Conservation (phyloP, 2,329 filamentous ascomycete species). For the Myriosclerotinia curreyana region DNA sequence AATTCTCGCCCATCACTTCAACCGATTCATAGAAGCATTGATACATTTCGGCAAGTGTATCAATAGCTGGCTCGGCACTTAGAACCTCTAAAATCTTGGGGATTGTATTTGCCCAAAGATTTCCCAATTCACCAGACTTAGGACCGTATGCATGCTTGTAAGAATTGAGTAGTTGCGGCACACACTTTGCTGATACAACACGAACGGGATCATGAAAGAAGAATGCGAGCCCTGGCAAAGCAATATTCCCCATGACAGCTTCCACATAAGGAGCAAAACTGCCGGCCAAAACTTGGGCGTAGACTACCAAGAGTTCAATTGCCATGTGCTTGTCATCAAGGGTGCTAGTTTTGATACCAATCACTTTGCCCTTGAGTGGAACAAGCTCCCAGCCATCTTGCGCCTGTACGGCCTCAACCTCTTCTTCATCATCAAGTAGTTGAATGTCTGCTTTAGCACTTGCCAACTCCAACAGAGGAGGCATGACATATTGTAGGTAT, state of each 20-base stretch:
- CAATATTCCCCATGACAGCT: slow-evolving; percentile 95
- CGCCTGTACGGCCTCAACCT: slow-evolving; percentile 86
- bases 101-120: slow-evolving; percentile 80
- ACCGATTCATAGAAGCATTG: slow-evolving; percentile 99
- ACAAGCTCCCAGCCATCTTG: slow-evolving; percentile 98
- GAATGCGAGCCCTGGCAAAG: slow-evolving; percentile 88
- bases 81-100: slow-evolving; percentile 92
- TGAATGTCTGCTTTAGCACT: slow-evolving; percentile 97
- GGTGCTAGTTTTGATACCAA: slow-evolving; percentile 94
- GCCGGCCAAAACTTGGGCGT: slow-evolving; percentile 91
- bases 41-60: slow-evolving; percentile 97
- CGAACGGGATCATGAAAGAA: slow-evolving; percentile 99
- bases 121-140: slow-evolving; percentile 73
- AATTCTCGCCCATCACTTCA: slow-evolving; percentile 85
- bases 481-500: slow-evolving; percentile 91
- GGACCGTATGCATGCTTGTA: slow-evolving; percentile 90
- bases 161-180: slow-evolving; percentile 87
- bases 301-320: slow-evolving; percentile 97
- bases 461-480: slow-evolving; percentile 84
- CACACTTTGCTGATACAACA: slow-evolving; percentile 89
- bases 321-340: slow-evolving; percentile 99
- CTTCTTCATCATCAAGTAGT: slow-evolving; percentile 89
- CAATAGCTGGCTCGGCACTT: slow-evolving; percentile 88
- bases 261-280: slow-evolving; percentile 88
- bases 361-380: slow-evolving; percentile 94